phyloP scores from a whole-genome alignment of 2,329 filamentous ascomycete genomes.

The Coccinonectria pachysandricola region DNA sequence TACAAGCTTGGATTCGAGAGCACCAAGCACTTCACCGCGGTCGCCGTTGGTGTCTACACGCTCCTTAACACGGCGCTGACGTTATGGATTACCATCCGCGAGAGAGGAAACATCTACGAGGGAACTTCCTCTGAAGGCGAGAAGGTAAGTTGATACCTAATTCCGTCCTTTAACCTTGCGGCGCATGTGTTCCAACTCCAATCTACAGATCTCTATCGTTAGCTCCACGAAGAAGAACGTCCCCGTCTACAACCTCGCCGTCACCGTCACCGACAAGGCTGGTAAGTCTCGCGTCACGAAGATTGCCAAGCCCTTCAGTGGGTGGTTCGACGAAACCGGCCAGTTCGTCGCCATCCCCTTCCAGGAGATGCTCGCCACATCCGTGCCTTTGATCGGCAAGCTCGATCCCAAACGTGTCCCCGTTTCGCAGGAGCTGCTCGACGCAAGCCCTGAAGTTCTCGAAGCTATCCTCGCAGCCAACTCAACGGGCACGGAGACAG shows the following conservation, averaged over 20 bases:
- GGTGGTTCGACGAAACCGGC: slow-evolving; percentile 67
- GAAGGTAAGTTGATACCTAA: slow-evolving; percentile 55
- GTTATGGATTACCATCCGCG: slow-evolving; percentile 75
- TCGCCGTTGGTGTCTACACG: slow-evolving; percentile 71
- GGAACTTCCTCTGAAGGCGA: slow-evolving; percentile 57
- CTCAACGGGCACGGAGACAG: slow-evolving; percentile 23
- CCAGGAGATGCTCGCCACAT: slow-evolving; percentile 65
- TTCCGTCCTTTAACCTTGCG: too few species aligned
- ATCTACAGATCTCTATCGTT: slow-evolving; percentile 57
- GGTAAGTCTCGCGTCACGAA: slow-evolving; percentile 35
- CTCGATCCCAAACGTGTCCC: slow-evolving; percentile 52
- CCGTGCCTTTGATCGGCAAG: slow-evolving; percentile 54
- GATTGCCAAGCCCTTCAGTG: slow-evolving; percentile 55
- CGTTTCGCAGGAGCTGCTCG: slow-evolving; percentile 26
- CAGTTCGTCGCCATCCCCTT: slow-evolving; percentile 66
- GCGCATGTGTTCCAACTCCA: too few species aligned
- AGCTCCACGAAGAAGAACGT: slow-evolving; percentile 69
- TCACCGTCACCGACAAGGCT: slow-evolving; percentile 40
- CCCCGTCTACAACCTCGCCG: slow-evolving; percentile 67
- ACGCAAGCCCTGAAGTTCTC: slow-evolving; percentile 36
- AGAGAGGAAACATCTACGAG: slow-evolving; percentile 73
- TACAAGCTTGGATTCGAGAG: slow-evolving; percentile 82
- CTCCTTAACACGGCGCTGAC: slow-evolving; percentile 68
- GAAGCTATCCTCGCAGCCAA: slow-evolving; percentile 34
- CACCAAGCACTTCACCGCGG: slow-evolving; percentile 72